phyloP scores from a whole-genome alignment of 352 stramenopile species.

The Blastocystis sp. region DNA sequence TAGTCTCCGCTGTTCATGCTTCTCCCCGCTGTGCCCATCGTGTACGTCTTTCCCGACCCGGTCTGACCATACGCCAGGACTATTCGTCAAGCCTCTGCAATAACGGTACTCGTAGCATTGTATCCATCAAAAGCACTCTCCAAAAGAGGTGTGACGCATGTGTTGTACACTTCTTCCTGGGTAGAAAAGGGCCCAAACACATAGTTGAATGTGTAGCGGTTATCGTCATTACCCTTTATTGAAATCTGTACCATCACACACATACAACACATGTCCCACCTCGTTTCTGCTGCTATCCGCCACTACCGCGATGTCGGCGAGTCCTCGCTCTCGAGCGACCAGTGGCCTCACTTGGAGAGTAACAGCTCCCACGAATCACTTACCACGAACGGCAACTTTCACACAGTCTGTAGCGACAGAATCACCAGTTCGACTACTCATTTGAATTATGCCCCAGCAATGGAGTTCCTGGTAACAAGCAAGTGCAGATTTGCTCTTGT shows the following conservation, averaged over 20 bases:
- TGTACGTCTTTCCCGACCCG: conserved; percentile 89
- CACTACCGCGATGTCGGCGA: conserved; percentile 41
- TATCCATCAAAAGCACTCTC: conserved; percentile 72
- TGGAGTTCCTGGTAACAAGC: too few relatives aligned
- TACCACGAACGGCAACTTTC: conserved; percentile 60
- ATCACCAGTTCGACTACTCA: neutral
- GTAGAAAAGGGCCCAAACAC: conserved; percentile 78
- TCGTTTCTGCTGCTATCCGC: conserved; percentile 21
- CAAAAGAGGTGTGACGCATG: conserved; percentile 77
- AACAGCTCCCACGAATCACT: neutral
- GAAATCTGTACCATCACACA: conserved; percentile 58
- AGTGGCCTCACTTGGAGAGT: conserved; percentile 30
- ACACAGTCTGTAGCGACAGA: conserved; percentile 51
- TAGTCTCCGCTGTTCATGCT: conserved; percentile 73
- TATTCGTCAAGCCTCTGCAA: conserved; percentile 69
- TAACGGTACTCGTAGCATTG: conserved; percentile 52
- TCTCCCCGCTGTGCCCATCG: conserved; percentile 81
- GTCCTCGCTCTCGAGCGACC: conserved; percentile 58
- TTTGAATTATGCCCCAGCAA: neutral
- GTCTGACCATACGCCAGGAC: conserved; percentile 82
- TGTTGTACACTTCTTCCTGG: conserved; percentile 79
- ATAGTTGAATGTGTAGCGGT: conserved; percentile 83
- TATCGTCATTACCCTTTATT: conserved; percentile 80
- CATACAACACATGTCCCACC: neutral
- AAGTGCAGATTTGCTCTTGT: too few relatives aligned